Percentiles rank a stretch among this genome's conserved stretches.
These are phyloP conservation scores for Penicillium bovifimosum DNA, from an alignment of 495 filamentous ascomycete genomes.

Conservation along the genomic window DNA sequence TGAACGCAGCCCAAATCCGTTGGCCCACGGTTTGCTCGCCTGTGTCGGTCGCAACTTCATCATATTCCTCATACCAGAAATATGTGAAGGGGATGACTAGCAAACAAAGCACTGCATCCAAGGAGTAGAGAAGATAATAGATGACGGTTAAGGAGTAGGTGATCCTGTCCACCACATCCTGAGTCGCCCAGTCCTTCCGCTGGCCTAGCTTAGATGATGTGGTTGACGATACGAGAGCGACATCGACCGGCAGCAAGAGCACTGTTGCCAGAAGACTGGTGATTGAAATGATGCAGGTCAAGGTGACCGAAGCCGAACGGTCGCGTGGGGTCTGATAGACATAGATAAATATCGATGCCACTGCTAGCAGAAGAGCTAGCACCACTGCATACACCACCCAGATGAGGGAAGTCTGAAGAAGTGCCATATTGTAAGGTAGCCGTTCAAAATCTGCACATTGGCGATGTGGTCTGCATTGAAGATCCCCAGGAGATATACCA, in stretches of 20 bases:
- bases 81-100: slow-evolving; percentile 91
- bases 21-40: slow-evolving; percentile 63
- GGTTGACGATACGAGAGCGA: slow-evolving; percentile 89
- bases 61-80: slow-evolving; percentile 97
- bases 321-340: slow-evolving; percentile 84
- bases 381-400: slow-evolving; percentile 89
- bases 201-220: slow-evolving; percentile 66
- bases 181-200: slow-evolving; percentile 92
- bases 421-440: slow-evolving; percentile 45
- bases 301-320: slow-evolving; percentile 70
- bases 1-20: slow-evolving; percentile 74
- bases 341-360: slow-evolving; percentile 77
- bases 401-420: slow-evolving; percentile 79
- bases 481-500: not conserved
- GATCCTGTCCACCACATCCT: slow-evolving; percentile 68
- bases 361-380: slow-evolving; percentile 60
- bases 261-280: slow-evolving; percentile 86
- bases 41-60: slow-evolving; percentile 73
- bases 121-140: slow-evolving; percentile 87
- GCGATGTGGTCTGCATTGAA: not conserved
- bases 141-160: slow-evolving; percentile 74
- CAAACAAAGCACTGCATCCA: slow-evolving; percentile 88
- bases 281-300: slow-evolving; percentile 79
- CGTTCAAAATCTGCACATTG: slow-evolving; percentile 1
- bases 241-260: slow-evolving; percentile 88